Evolutionary conservation across 1,284 basidiomycete species (phyloP).

Genomic region (Lentinula novae-zelandiae): DNA sequence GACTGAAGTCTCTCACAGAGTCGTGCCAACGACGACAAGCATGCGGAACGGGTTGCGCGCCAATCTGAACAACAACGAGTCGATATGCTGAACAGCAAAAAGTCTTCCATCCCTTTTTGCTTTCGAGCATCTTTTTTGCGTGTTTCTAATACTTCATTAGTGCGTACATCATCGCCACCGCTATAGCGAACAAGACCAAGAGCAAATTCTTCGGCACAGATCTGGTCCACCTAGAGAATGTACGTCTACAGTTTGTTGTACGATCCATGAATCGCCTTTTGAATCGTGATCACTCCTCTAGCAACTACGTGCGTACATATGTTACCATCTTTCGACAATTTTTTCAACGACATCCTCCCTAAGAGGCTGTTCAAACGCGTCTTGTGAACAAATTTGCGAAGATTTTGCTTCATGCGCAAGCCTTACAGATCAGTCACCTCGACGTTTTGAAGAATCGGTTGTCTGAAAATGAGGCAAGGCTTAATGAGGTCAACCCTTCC

Average conservation of each 20-base stretch:
- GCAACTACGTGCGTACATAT: constrained; percentile 58
- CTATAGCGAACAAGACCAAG: constrained; percentile 65
- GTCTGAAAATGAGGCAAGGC: constrained; percentile 38
- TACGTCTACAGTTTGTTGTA: constrained; percentile 33
- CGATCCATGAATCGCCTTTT: constrained; percentile 4
- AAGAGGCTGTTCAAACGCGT: constrained; percentile 64
- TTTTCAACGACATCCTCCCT: constrained; percentile 4
- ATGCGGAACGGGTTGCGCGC: constrained; percentile 67
- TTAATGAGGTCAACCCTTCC: constrained; percentile 47
- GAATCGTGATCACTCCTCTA: constrained; percentile 25
- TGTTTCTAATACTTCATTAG: constrained; percentile 30
- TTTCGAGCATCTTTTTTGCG: neutral
- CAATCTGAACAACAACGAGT: constrained; percentile 70
- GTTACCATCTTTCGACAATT: neutral
- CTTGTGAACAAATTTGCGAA: constrained; percentile 52
- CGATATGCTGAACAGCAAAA: constrained; percentile 80
- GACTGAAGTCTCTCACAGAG: constrained; percentile 35
- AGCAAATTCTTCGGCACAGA: constrained; percentile 66
- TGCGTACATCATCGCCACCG: constrained; percentile 66
- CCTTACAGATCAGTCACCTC: constrained; percentile 54
- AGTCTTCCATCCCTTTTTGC: constrained; percentile 38
- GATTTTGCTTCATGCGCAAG: constrained; percentile 55
- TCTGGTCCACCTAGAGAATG: constrained; percentile 67
- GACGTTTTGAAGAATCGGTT: constrained; percentile 51
- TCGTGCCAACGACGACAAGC: constrained; percentile 67